phyloP scores from a whole-genome alignment of 345 rosid genomes.

The Eucalyptus curtisii region DNA sequence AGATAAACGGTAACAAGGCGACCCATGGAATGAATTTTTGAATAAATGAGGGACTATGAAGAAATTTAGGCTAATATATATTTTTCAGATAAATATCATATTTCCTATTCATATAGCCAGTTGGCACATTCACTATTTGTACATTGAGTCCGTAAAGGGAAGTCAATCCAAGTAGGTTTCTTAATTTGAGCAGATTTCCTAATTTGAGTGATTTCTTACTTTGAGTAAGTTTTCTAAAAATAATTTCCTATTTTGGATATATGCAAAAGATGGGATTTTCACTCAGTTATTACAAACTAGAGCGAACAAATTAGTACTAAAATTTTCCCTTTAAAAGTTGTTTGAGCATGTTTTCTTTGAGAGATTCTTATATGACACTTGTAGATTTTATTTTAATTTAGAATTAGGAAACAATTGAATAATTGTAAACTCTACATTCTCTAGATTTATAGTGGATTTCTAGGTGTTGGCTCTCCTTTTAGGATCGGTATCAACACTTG shows the following conservation, averaged over 20 bases:
- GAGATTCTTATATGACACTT: no score
- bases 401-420: not conserved
- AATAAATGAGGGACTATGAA: not conserved
- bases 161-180: no score
- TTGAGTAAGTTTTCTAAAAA: no score
- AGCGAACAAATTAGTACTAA: no score
- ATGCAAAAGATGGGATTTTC: no score
- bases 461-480: not conserved
- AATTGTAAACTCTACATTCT: not conserved
- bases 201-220: no score
- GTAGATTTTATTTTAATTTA: not conserved
- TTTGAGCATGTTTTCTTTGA: no score
- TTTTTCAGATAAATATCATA: no score
- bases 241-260: no score
- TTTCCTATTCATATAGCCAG: not conserved
- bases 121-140: not conserved
- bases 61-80: not conserved
- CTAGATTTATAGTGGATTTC: not conserved
- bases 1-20: not conserved
- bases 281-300: no score
- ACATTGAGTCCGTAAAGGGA: not conserved
- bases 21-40: not conserved
- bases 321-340: no score
- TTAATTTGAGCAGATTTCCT: no score
- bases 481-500: not conserved